Evolutionary conservation across 2,329 filamentous ascomycete species (phyloP), one percentile per base, ranked within the genome.

Genomic region (Septoria petroselini): DNA sequence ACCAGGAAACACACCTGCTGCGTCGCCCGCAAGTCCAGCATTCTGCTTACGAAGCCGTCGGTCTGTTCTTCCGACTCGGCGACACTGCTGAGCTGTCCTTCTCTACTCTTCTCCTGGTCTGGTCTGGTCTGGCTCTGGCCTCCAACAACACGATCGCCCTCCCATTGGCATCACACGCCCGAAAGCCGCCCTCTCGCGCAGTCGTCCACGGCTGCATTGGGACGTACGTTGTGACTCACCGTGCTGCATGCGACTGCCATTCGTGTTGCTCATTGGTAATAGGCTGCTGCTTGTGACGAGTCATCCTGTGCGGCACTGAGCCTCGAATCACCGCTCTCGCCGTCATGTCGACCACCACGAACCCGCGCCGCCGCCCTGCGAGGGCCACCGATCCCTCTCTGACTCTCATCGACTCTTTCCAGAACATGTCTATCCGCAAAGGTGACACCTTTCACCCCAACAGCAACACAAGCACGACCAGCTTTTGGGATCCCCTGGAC

Each of bases 361-460:
- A 75, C 58, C 73, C 73, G 60, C 73, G 73, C 59, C 73, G 73
- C 60, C 71, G 72, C 41, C 67, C 72, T 39, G 63, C 70, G 54
- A 64, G 67, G 64, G 62, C 60, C 49, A 60, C 61, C 40, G 55
- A 54, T 62, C 65, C 59, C 59, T 64, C 54, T 63, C 57, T 65
- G 58, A 62, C 62, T 58, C 65, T 67, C 19, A 57, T 65, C 57
- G 64, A 67, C 45, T 65, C 61, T 27, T 67, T 69, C 55, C 64
- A 66, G 54, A 67, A 65, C 63, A 72, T 74, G 69, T 68, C 65
- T 44, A 67, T 77, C 55, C 71, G 71, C 61, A 76, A 76, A 66
- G 69, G 71, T 50, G 69, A 70, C 48, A 77, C 74, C 55, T 76
- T 76, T 62, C 71, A 73, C 54, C 71, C 71, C 43, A 70, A 71